A percentile compares a stretch with the other conserved stretches of the same genome.
phyloP scores from a whole-genome alignment of 1,284 basidiomycete genomes.

The Rhizopogon parksii region DNA sequence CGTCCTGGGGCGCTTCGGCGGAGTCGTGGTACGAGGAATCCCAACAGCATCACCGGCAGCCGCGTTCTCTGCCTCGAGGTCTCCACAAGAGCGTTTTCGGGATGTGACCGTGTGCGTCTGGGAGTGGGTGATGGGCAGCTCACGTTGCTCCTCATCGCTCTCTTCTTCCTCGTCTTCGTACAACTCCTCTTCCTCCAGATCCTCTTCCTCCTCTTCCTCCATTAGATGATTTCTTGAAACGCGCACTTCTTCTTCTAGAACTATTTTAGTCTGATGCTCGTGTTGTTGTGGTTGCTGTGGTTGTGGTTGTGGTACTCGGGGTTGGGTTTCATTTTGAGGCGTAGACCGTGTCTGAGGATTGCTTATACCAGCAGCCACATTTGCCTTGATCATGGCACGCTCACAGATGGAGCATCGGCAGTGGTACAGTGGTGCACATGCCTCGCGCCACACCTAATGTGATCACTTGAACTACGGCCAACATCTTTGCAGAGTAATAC shows the following conservation, averaged over 20 bases:
- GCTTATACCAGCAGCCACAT: conserved; percentile 22
- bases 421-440: conserved; percentile 60
- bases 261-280: conserved; percentile 16
- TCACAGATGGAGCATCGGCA: conserved; percentile 67
- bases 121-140: conserved; percentile 1
- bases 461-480: conserved; percentile 2
- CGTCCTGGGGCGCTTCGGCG: conserved; percentile 26
- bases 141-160: conserved; percentile 19
- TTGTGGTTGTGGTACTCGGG: neutral
- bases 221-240: conserved; percentile 12
- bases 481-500: conserved; percentile 23
- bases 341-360: conserved; percentile 20
- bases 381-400: conserved; percentile 44
- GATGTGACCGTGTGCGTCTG: conserved; percentile 20
- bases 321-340: conserved; percentile 8
- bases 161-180: conserved; percentile 18
- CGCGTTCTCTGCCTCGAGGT: conserved; percentile 20
- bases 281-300: conserved; percentile 9
- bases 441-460: conserved; percentile 62
- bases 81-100: conserved; percentile 27
- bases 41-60: neutral
- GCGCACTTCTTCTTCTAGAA: conserved; percentile 24
- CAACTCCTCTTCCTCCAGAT: conserved; percentile 18
- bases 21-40: conserved; percentile 17
- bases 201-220: conserved; percentile 16